These are phyloP conservation scores for Ochetophila trinervis DNA, from an alignment of 306 rosid species.

Conservation along the genomic window DNA sequence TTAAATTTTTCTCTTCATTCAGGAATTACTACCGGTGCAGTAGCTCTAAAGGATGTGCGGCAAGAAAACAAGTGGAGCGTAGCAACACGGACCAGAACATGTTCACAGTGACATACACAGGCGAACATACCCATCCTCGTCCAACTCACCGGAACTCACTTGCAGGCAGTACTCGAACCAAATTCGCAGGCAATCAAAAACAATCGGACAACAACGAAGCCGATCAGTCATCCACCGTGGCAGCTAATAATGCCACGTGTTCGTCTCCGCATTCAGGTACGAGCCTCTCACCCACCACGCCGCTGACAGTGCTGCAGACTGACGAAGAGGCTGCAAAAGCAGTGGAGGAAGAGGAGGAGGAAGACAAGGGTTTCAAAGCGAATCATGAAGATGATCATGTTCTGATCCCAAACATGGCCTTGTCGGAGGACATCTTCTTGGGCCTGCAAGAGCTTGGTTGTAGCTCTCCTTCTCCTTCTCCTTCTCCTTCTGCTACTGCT, in stretches of 20 bases:
- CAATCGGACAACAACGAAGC: background rate
- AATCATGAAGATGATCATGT: slow-evolving; percentile 6
- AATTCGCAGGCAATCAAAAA: slow-evolving; percentile 13
- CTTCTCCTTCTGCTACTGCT: slow-evolving; percentile 2
- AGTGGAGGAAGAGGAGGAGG: too few species aligned
- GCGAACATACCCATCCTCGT: slow-evolving; percentile 66
- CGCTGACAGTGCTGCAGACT: slow-evolving; percentile 19
- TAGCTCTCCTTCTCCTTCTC: background rate
- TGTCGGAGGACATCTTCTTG: slow-evolving; percentile 38
- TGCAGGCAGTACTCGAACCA: slow-evolving; percentile 55
- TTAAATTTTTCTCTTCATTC: background rate
- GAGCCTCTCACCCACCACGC: slow-evolving; percentile 26
- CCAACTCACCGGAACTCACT: slow-evolving; percentile 71
- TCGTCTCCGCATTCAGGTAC: slow-evolving; percentile 15
- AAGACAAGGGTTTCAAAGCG: background rate
- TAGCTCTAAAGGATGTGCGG: slow-evolving; percentile 64
- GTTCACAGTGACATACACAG: slow-evolving; percentile 63
- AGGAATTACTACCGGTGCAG: slow-evolving; percentile 87
- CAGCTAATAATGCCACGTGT: background rate
- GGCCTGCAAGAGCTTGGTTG: slow-evolving; percentile 23
- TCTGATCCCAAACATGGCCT: slow-evolving; percentile 39
- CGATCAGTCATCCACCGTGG: background rate
- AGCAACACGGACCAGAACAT: slow-evolving; percentile 42
- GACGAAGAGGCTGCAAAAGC: slow-evolving; percentile 7
- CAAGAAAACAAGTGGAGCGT: slow-evolving; percentile 75